Evolutionary conservation across 768 basidiomycete species (phyloP), one percentile per base, ranked within the genome.

Genomic region (Hericium coralloides): DNA sequence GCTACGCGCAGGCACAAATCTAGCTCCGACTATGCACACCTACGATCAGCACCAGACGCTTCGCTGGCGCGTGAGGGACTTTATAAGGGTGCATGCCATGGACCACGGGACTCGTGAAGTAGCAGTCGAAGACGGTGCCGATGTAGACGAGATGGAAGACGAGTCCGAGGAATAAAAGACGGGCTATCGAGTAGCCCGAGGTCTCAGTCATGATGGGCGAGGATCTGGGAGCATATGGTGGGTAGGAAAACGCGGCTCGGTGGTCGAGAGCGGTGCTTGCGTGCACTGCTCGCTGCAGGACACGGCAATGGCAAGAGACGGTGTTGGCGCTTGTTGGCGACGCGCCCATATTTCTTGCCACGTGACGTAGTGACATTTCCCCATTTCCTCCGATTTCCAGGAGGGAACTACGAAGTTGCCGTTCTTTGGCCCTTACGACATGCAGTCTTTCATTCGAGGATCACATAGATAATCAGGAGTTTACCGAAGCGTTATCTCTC

Each of bases 31-130:
- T 47, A 14, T 4, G 66, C 76, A 59, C 65, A 86, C 90, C 90
- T 26, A 92, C 82, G 61, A 92, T 85, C 20, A 93, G 77, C 3
- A 91, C 89, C 31, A 93, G 74, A 4, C 91, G 78, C 62, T 87
- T 85, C 10, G 91, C 80, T 57, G 80, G 76, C 37, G 79, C 74
- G 4, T 63, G 60, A 9, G 68, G 68, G 2, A 76, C 65, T 3
- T 76, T 76, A 63, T 80, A 78, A 49, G 76, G 79, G 61, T 73
- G 67, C 87, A 91, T 90, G 52, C 87, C 88, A 73, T 84, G 77
- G 22, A 89, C 87, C 8, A 90, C 87, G 0, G 89, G 87, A 62
- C 84, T 88, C 23, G 82, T 87, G 67, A 94, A 94, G 68, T 93
- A 94, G 69, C 90, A 92, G 70, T 92, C 89, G 70, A 94, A 94